phyloP scores from a whole-genome alignment of 441 rosid species.

The Arabidopsis lyrata region DNA sequence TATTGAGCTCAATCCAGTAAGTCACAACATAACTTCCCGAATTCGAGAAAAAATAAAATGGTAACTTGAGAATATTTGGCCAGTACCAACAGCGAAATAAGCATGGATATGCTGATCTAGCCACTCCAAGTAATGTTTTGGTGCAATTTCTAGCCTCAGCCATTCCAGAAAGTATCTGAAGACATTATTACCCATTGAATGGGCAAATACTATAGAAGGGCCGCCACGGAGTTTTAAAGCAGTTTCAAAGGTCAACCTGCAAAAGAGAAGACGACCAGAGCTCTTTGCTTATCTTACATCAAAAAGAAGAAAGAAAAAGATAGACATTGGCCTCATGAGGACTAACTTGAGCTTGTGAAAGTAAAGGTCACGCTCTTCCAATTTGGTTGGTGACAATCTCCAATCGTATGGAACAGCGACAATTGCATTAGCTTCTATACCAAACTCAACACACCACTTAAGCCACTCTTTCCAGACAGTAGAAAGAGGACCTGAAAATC shows the following conservation, averaged over 20 bases:
- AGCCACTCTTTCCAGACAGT: constrained; percentile 99
- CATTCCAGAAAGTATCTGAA: constrained; percentile 98
- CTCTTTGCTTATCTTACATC: constrained; percentile 12
- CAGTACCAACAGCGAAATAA: constrained; percentile 93
- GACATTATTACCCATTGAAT: constrained; percentile 96
- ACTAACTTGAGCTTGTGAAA: constrained; percentile 97
- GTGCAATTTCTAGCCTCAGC: constrained; percentile 98
- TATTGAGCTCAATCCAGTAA: constrained; percentile 33
- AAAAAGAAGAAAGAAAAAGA: background rate
- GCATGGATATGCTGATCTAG: constrained; percentile 95
- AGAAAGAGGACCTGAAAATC: constrained; percentile 85
- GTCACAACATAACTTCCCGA: constrained; percentile 30
- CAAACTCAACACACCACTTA: constrained; percentile 98
- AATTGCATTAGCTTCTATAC: constrained; percentile 93
- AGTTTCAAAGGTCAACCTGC: constrained; percentile 97
- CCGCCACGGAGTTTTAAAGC: constrained; percentile 92
- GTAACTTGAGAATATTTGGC: constrained; percentile 26
- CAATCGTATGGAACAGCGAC: constrained; percentile 98
- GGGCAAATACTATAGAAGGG: constrained; percentile 92
- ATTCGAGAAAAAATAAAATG: constrained; percentile 28
- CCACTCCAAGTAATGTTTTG: constrained; percentile 88
- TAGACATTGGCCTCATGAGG: constrained; percentile 27
- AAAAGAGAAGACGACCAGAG: constrained; percentile 34
- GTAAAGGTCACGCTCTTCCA: constrained; percentile 96
- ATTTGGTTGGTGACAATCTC: constrained; percentile 96